A percentile compares a stretch with the other conserved stretches of the same genome.
These are phyloP conservation scores for Starmerella apicola DNA, from an alignment of 805 yeast genomes.

Conservation along the genomic window DNA sequence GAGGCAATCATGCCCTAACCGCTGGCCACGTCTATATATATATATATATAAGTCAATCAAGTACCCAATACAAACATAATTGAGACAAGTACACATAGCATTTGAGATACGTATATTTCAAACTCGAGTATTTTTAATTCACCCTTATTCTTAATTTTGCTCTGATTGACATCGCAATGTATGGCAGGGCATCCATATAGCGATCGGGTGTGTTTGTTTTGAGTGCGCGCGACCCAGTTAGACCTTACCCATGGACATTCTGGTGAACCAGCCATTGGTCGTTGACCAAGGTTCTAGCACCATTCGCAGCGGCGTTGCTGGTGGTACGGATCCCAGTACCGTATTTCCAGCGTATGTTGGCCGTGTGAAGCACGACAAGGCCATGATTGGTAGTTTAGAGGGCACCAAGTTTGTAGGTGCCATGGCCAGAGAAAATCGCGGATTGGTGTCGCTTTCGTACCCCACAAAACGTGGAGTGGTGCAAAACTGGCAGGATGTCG, in stretches of 20 bases:
- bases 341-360: constrained; percentile 61
- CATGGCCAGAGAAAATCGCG: constrained; percentile 62
- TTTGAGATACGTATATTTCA: background rate
- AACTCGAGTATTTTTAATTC: no score
- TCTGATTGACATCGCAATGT: no score
- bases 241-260: no score
- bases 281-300: constrained; percentile 75
- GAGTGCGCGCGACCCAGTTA: no score
- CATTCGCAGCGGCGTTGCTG: constrained; percentile 84
- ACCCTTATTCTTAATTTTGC: no score
- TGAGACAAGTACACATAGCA: background rate
- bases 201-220: no score
- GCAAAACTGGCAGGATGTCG: constrained; percentile 78
- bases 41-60: background rate
- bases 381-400: constrained; percentile 61
- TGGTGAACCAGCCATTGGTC: constrained; percentile 48
- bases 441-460: constrained; percentile 55
- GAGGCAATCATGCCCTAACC: constrained; percentile 22
- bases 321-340: constrained; percentile 68
- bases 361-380: constrained; percentile 66
- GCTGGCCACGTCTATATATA: background rate
- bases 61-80: background rate
- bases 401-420: constrained; percentile 65
- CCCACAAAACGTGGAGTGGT: constrained; percentile 76
- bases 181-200: no score